Evolutionary conservation across 73 alveolate species (phyloP).

Genomic region (Stentor coeruleus): DNA sequence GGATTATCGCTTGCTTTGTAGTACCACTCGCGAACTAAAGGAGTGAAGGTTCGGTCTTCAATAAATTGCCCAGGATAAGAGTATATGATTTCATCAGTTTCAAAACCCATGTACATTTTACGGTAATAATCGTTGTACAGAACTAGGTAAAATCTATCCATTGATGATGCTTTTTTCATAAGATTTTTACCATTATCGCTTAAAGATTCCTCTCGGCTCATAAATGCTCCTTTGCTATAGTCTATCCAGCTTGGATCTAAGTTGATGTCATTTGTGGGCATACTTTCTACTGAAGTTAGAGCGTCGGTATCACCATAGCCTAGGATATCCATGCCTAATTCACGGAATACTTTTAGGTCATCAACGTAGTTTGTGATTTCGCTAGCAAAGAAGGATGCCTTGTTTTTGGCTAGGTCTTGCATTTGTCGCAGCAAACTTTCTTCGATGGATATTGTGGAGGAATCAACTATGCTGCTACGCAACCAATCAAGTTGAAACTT

Average conservation of each 20-base stretch:
- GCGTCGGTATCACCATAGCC: not conserved
- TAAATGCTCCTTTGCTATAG: not conserved
- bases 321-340: not conserved
- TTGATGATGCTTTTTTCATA: not conserved
- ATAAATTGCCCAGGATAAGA: not conserved
- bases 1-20: not conserved
- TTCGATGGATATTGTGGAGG: not conserved
- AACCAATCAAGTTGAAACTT: not conserved
- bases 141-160: not conserved
- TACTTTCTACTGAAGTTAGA: not conserved
- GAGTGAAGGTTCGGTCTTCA: not conserved
- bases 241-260: not conserved
- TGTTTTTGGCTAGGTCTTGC: not conserved
- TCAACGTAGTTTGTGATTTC: not conserved
- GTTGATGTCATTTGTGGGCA: not conserved
- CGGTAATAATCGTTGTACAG: not conserved
- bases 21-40: slow-evolving; percentile 12
- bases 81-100: not conserved
- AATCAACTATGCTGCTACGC: not conserved
- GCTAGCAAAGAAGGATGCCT: not conserved
- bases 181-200: not conserved
- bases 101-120: not conserved
- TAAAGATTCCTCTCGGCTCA: not conserved
- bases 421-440: not conserved
- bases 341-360: not conserved